These are phyloP conservation scores for Hexamita inflata DNA, from an alignment of 208 protist species.

Conservation along the genomic window DNA sequence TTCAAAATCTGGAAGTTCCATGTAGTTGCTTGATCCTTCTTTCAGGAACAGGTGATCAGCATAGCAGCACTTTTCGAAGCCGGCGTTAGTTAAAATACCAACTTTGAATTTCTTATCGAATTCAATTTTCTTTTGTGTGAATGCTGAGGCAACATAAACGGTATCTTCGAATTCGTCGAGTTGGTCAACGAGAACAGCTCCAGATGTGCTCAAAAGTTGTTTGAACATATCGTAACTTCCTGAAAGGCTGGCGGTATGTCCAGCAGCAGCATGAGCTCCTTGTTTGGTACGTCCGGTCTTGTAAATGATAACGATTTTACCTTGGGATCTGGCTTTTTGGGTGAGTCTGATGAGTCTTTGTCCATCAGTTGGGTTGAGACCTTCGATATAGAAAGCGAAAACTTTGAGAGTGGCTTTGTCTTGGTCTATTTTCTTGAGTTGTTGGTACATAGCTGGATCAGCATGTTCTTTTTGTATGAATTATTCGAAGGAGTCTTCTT, in stretches of 20 bases:
- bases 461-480: background rate
- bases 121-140: background rate
- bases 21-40: background rate
- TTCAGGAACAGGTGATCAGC: constrained; percentile 34
- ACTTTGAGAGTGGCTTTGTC: constrained; percentile 7
- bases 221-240: constrained; percentile 43
- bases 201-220: constrained; percentile 10
- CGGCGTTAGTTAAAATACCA: constrained; percentile 37
- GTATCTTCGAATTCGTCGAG: constrained; percentile 33
- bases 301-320: constrained; percentile 37
- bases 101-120: background rate
- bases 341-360: constrained; percentile 27
- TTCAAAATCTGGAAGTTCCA: background rate
- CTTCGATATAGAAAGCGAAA: constrained; percentile 39
- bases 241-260: constrained; percentile 44
- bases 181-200: constrained; percentile 29
- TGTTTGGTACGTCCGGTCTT: constrained; percentile 38
- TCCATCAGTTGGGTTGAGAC: constrained; percentile 38
- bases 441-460: background rate
- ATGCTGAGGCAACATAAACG: constrained; percentile 4
- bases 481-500: background rate
- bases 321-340: background rate
- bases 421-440: constrained; percentile 38
- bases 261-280: constrained; percentile 30
- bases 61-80: constrained; percentile 44